These are phyloP conservation scores for Colletotrichum neosansevieriae DNA, from an alignment of 2,329 filamentous ascomycete species.

Conservation along the genomic window DNA sequence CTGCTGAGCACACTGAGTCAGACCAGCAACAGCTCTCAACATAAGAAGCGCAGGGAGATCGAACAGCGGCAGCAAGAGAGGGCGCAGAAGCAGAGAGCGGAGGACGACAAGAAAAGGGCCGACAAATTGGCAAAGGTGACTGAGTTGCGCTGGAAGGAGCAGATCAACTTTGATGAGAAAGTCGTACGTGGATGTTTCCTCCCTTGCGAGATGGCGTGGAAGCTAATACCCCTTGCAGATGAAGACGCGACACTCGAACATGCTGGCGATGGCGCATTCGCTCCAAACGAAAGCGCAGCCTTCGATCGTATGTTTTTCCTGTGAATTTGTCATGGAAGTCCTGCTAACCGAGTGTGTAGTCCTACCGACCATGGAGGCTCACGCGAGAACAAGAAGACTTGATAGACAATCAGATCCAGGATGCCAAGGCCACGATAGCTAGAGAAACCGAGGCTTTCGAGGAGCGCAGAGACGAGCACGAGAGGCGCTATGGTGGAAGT, in stretches of 20 bases:
- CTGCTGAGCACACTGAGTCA: slow-evolving; percentile 84
- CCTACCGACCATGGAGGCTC: slow-evolving; percentile 87
- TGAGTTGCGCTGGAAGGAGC: slow-evolving; percentile 73
- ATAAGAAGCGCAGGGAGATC: slow-evolving; percentile 81
- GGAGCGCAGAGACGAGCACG: slow-evolving; percentile 55
- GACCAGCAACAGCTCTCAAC: slow-evolving; percentile 70
- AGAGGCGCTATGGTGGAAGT: slow-evolving; percentile 45
- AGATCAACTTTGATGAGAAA: slow-evolving; percentile 80
- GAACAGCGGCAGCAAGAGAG: slow-evolving; percentile 85
- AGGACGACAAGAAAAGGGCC: slow-evolving; percentile 76
- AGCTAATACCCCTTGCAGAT: slow-evolving; percentile 66
- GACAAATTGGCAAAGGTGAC: slow-evolving; percentile 74
- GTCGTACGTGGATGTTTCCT: slow-evolving; percentile 67
- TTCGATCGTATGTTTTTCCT: slow-evolving; percentile 72
- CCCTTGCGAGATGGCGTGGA: slow-evolving; percentile 12
- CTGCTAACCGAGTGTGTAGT: slow-evolving; percentile 63
- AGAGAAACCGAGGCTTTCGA: slow-evolving; percentile 75
- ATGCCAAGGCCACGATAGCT: slow-evolving; percentile 72
- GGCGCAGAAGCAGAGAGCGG: slow-evolving; percentile 76
- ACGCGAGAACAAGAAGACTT: slow-evolving; percentile 75
- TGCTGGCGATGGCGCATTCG: slow-evolving; percentile 78
- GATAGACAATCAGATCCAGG: slow-evolving; percentile 77
- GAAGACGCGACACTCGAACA: slow-evolving; percentile 78
- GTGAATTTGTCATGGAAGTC: background rate
- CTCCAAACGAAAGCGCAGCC: slow-evolving; percentile 80